Evolutionary conservation across 345 rosid genomes (phyloP).

Genomic region (Boechera stricta): DNA sequence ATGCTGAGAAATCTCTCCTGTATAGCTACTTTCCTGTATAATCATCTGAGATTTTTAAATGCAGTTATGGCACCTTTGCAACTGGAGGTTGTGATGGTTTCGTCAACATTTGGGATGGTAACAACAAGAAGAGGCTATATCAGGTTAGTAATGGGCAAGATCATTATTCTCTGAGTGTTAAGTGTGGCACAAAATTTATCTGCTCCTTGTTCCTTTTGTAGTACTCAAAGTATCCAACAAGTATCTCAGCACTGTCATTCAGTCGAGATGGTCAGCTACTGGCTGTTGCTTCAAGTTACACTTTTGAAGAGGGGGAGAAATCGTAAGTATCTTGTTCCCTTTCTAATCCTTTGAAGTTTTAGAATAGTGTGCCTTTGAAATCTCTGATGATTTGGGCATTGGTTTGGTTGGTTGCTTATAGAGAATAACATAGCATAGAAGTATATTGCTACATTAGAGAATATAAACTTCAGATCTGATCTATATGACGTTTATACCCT

Average conservation of each 20-base stretch:
- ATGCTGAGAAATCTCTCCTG: background rate
- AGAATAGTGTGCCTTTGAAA: background rate
- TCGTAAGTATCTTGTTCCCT: constrained; percentile 55
- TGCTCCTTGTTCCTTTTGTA: constrained; percentile 46
- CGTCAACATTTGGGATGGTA: constrained; percentile 96
- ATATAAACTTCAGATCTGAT: constrained; percentile 3
- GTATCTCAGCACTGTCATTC: constrained; percentile 91
- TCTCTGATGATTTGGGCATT: background rate
- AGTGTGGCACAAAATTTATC: background rate
- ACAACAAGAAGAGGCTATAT: constrained; percentile 97
- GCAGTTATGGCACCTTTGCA: constrained; percentile 98
- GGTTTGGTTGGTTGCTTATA: constrained; percentile 7
- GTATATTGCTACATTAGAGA: background rate
- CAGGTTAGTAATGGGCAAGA: constrained; percentile 60
- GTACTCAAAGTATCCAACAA: constrained; percentile 94
- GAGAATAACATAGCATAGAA: constrained; percentile 14
- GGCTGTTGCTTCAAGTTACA: constrained; percentile 98
- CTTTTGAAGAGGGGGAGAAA: constrained; percentile 95
- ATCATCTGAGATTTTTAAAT: constrained; percentile 32
- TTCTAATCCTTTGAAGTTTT: background rate
- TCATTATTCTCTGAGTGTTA: constrained; percentile 11
- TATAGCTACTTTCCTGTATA: background rate
- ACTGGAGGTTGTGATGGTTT: constrained; percentile 99
- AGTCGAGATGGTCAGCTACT: constrained; percentile 93
- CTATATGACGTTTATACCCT: background rate